Evolutionary conservation across 164 flowering plant genomes (phyloP).

Genomic region (Vitis vinifera): DNA sequence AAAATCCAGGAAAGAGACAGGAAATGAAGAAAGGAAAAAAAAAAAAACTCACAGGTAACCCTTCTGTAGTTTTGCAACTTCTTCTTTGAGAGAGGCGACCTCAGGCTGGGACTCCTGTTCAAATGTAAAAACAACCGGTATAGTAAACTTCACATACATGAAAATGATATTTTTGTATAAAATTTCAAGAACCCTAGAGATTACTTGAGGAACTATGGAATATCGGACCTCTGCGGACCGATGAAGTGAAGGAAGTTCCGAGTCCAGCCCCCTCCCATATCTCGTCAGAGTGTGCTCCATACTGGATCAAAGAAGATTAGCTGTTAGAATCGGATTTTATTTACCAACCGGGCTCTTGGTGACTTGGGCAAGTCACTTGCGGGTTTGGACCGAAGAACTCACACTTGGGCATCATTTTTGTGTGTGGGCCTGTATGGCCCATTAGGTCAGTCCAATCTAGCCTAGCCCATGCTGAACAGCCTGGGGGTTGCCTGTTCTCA

Average conservation of each 20-base stretch:
- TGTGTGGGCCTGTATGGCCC: too few relatives aligned
- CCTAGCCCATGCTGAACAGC: too few relatives aligned
- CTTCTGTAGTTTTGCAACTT: conserved; percentile 17
- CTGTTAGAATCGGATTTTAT: neutral
- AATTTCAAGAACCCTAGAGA: too few relatives aligned
- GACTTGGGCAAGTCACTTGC: too few relatives aligned
- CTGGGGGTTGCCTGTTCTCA: too few relatives aligned
- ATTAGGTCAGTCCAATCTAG: too few relatives aligned
- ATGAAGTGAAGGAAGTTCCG: neutral
- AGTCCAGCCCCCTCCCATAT: conserved; percentile 20
- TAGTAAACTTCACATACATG: conserved; percentile 3
- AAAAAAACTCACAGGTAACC: conserved; percentile 23
- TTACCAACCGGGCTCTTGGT: neutral
- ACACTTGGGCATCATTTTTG: too few relatives aligned
- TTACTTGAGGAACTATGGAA: too few relatives aligned
- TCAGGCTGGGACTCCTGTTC: conserved; percentile 14
- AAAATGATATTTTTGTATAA: conserved; percentile 1
- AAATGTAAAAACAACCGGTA: neutral
- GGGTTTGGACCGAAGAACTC: too few relatives aligned
- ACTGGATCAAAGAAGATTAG: conserved; percentile 16
- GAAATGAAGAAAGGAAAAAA: neutral
- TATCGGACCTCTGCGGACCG: too few relatives aligned
- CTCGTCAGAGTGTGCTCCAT: conserved; percentile 38
- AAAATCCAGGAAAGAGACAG: neutral
- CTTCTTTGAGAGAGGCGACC: conserved; percentile 21